phyloP scores from a whole-genome alignment of 164 flowering plant species.

The Saururus chinensis region DNA sequence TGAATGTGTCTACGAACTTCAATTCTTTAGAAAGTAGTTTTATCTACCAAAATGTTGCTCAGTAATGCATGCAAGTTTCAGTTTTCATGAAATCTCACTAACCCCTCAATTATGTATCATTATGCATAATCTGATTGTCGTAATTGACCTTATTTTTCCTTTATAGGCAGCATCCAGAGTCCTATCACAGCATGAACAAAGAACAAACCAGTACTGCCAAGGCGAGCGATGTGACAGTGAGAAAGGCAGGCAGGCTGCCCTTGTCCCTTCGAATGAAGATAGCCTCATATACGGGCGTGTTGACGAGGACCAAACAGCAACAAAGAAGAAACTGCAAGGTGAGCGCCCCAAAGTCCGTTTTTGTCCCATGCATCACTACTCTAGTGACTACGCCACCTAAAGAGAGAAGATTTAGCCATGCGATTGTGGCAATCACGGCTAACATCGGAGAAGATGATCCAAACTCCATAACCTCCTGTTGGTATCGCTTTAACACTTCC shows the following conservation, averaged over 20 bases:
- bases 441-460: constrained; percentile 51
- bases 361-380: neutral
- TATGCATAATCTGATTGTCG: too few relatives aligned
- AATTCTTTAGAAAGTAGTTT: too few relatives aligned
- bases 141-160: too few relatives aligned
- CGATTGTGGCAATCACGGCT: constrained; percentile 38
- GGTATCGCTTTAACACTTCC: constrained; percentile 28
- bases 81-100: too few relatives aligned
- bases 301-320: constrained; percentile 33
- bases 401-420: constrained; percentile 44
- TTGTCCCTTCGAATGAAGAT: constrained; percentile 54
- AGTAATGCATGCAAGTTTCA: too few relatives aligned
- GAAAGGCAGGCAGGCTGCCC: constrained; percentile 48
- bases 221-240: constrained; percentile 26
- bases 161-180: too few relatives aligned
- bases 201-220: constrained; percentile 21
- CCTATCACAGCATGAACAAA: neutral
- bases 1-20: too few relatives aligned
- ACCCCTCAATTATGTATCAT: too few relatives aligned
- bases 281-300: constrained; percentile 48
- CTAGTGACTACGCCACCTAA: constrained; percentile 13
- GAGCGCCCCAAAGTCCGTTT: constrained; percentile 10
- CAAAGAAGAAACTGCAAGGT: constrained; percentile 37
- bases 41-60: too few relatives aligned
- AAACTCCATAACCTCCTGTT: constrained; percentile 62